Base-by-base conservation (phyloP, 2,329 filamentous ascomycete species). In the Capronia americana region DNA sequence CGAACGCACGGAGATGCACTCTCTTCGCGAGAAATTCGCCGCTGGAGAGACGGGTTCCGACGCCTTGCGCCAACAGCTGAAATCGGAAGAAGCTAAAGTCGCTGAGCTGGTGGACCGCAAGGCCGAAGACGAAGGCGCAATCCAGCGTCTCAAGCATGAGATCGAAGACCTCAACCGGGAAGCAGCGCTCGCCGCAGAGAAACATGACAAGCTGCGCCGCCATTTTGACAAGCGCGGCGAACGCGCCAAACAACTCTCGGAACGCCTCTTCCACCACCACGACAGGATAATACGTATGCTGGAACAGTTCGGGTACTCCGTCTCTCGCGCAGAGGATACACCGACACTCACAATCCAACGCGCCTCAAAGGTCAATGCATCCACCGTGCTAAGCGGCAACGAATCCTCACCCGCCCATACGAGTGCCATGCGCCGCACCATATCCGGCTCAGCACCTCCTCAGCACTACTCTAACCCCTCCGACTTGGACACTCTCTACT, bases 1-100 rank as follows among this genome's bases (percentile, higher is more conserved):
- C 63, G 87, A 90, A 66, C 88, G 91, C 46, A 81, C 85, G 14
- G 90, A 95, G 72, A 83, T 96, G 24, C 86, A 84, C 64, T 82
- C 85, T 30, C 80, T 96, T 24, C 87, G 91, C 64, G 81, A 83
- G 17, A 90, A 90, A 76, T 89, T 96, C 74, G 87, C 90, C 1
- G 90, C 93, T 70, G 93, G 92, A 17, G 92, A 95, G 77, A 93
- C 89, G 2, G 92, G 92, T 4, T 93, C 92, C 0, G 92, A 93
- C 77, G 88, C 87, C 30, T 80, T 97, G 62, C 88, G 91, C 63
- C 90, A 89, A 77, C 87, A 88, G 62, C 83, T 96, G 3, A 87
- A 89, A 50, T 90, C 92, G 64, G 90, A 93, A 73, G 92, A 96
- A 77, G 83, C 82, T 65, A 91, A 88, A 76, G 86, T 92, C 3